Base-by-base conservation (phyloP, 2,329 filamentous ascomycete genomes). In the Cladosporium sp. region DNA sequence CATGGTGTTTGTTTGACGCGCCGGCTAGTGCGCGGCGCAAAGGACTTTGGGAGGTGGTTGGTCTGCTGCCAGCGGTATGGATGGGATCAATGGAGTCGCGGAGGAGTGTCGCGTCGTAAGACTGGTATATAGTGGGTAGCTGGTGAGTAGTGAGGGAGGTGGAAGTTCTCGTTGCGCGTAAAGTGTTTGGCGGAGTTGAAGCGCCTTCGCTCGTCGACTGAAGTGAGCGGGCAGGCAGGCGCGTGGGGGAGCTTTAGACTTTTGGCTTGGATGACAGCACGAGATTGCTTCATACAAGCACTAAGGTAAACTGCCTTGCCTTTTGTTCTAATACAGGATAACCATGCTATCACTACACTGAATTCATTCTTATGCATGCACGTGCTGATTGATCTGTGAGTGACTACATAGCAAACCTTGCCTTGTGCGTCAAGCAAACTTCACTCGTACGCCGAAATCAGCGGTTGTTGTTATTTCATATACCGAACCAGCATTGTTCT, bases 1-100 rank as follows among this genome's bases (percentile, higher is more conserved):
- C 78, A 80, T 79, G 64, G 21, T 65, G 55, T 36, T 60, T 59
- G 55, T 6, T 44, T 11, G 57, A 55, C 58, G 64, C 64, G 64
- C 64, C 64, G 49, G 26, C 64, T 41, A 28, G 5, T 51, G 64
- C 54, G 63, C 64, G 64, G 64, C 55, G 64, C 64, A 65, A 65
- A 54, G 18, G 18, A 34, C 28, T 57, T 61, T 55, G 55, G 32
- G 34, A 38, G 64, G 28, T 57, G 36, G 36, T 8, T 26, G 7
- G 14, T 24, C 4, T n/a, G 41, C 32, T 18, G 24, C 49, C 38
- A 21, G 41, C 14, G 36, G 30, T 49, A 38, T 36, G 26, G 41
- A 54, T 44, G 41, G 26, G 28, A 30, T 51, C 32, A 41, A 44
- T 49, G 63, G 21, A 47, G 61, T 64, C 61, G 61, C 61, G 49